Conservation (phyloP, 306 rosid genomes). For the Dryas drummondii region DNA sequence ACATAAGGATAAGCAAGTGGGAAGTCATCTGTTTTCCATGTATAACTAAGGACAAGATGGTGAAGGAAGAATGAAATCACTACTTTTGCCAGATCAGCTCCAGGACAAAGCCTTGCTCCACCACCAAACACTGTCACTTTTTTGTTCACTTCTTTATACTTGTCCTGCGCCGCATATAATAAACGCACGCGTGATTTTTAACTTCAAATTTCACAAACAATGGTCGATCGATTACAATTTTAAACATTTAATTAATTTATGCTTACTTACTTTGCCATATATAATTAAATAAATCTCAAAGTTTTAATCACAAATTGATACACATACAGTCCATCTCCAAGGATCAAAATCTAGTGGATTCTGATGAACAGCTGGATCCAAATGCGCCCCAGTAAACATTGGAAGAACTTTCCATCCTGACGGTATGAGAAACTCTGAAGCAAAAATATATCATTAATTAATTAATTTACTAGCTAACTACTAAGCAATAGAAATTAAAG, state of each 20-base stretch:
- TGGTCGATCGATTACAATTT: too few relatives aligned
- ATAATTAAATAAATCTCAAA: background rate
- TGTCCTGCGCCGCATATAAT: slow-evolving; percentile 28
- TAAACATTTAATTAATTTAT: too few relatives aligned
- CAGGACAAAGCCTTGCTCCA: slow-evolving; percentile 85
- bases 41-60: slow-evolving; percentile 79
- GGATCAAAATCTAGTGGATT: slow-evolving; percentile 68
- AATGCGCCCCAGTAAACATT: slow-evolving; percentile 53
- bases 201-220: too few relatives aligned
- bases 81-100: slow-evolving; percentile 73
- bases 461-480: too few relatives aligned
- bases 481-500: background rate
- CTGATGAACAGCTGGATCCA: slow-evolving; percentile 53
- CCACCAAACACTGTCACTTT: slow-evolving; percentile 74
- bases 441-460: background rate
- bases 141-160: slow-evolving; percentile 39
- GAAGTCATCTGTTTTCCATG: slow-evolving; percentile 64
- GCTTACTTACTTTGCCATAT: background rate
- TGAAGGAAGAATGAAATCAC: slow-evolving; percentile 72
- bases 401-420: slow-evolving; percentile 88
- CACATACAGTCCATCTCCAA: slow-evolving; percentile 71
- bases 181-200: too few relatives aligned
- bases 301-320: background rate
- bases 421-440: slow-evolving; percentile 60
- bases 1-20: slow-evolving; percentile 79